A percentile compares a stretch with the other conserved stretches of the same genome.
These are phyloP conservation scores for Asclepias syriaca DNA, from an alignment of 257 asterid species.

Conservation along the genomic window DNA sequence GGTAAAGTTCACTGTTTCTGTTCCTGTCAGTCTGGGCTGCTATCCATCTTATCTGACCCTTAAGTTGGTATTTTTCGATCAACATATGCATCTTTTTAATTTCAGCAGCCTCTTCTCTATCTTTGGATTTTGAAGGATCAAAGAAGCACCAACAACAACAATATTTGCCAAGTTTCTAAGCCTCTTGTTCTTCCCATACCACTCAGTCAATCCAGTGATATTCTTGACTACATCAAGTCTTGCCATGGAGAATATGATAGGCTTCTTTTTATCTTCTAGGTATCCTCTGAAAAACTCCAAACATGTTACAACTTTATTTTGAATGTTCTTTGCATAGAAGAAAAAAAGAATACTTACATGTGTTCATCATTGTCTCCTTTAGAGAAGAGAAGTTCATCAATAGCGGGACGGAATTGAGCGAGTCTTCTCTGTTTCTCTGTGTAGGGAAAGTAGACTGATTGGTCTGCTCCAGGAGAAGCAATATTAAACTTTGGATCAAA, in stretches of 20 bases:
- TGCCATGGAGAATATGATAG: conserved; percentile 90
- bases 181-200: conserved; percentile 84
- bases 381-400: conserved; percentile 74
- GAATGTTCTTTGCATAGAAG: not conserved
- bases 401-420: conserved; percentile 43
- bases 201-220: conserved; percentile 70
- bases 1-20: conserved; percentile 74
- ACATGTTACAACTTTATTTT: not conserved
- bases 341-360: conserved; percentile 42
- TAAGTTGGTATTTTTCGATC: conserved; percentile 61
- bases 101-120: conserved; percentile 87
- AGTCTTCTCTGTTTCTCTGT: conserved; percentile 62
- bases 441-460: conserved; percentile 67
- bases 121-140: conserved; percentile 74
- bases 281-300: conserved; percentile 49
- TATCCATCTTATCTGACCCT: conserved; percentile 87
- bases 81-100: conserved; percentile 70
- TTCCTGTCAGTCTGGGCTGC: conserved; percentile 75
- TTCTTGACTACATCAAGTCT: conserved; percentile 86
- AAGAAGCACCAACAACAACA: conserved; percentile 86
- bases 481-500: conserved; percentile 90
- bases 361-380: conserved; percentile 63
- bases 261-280: conserved; percentile 69
- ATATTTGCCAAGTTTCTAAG: conserved; percentile 71
- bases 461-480: conserved; percentile 92